Conservation (phyloP, 2,329 filamentous ascomycete genomes). For the Diaporthe eres region DNA sequence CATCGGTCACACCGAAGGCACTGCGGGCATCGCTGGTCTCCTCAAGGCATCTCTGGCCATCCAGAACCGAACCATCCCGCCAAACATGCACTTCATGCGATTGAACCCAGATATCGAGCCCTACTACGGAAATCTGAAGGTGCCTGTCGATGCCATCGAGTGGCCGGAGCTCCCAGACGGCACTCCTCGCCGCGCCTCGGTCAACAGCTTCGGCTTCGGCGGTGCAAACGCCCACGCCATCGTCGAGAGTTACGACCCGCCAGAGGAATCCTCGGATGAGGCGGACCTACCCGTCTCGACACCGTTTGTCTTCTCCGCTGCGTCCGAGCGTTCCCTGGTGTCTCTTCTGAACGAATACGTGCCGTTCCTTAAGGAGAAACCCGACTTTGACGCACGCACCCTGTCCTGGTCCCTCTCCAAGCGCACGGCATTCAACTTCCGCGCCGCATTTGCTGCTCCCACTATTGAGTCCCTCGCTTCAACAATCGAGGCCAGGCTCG, state of each 20-base stretch:
- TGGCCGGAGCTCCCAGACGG: conserved; percentile 31
- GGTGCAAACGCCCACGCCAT: conserved; percentile 37
- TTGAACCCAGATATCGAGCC: conserved; percentile 53
- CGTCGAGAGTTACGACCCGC: conserved; percentile 26
- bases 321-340: conserved; percentile 46
- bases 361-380: conserved; percentile 42
- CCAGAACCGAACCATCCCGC: conserved; percentile 53
- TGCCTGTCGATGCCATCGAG: conserved; percentile 7
- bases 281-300: conserved; percentile 36
- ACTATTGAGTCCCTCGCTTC: conserved; percentile 5
- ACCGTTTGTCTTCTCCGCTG: conserved; percentile 50
- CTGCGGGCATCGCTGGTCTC: conserved; percentile 57
- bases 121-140: conserved; percentile 47
- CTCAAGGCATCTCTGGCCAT: conserved; percentile 54
- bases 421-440: conserved; percentile 30
- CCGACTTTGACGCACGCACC: conserved; percentile 17
- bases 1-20: conserved; percentile 58
- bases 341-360: conserved; percentile 44
- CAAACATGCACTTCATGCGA: conserved; percentile 53
- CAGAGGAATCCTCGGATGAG: conserved; percentile 24
- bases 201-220: conserved; percentile 41
- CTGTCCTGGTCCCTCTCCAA: conserved; percentile 21
- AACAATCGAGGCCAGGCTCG: not conserved
- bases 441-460: conserved; percentile 39
- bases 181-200: conserved; percentile 29